Evolutionary conservation across 2,329 filamentous ascomycete genomes (phyloP), one percentile per base, ranked within the genome.

Genomic region (Neoascochyta sp.): DNA sequence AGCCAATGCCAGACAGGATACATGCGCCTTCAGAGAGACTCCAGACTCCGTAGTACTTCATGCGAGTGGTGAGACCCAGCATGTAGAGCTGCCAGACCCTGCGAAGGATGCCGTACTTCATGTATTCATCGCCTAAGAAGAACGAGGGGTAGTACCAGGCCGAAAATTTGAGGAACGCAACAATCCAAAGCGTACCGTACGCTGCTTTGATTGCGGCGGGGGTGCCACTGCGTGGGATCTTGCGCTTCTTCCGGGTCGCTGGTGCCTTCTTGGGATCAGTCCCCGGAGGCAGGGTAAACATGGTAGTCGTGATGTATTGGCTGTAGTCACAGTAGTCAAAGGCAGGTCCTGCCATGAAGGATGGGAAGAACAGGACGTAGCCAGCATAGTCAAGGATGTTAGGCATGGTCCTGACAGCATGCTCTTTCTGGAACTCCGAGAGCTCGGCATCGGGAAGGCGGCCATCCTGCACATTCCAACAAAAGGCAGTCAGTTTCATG

Each of bases 31-130:
- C 92, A 0, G 90, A 89, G 47, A 98, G 66, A 21, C 79, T 81
- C 92, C 92, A 98, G 4, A 95, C 88, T 19, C 88, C 92, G 53
- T 98, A 98, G 67, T 95, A 98, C 67, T 98, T 98, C 52, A 86
- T 78, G 13, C 92, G 80, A 4, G 83, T 74, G 1, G 85, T 83
- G 24, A 96, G 73, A 31, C 82, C 86, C 28, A 95, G 75, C 75
- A 93, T 83, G 60, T 96, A 81, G 35, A 96, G 68, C 39, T 83
- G 73, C 70, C 82, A 88, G 22, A 95, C 68, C 24, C 90, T 80
- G 32, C 77, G 77, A 21, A 82, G 49, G 54, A 96, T 78, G 21
- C 75, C 73, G 54, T 84, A 81, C 4, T 74, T 65, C 64, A 81
- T 66, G 63, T 78, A 94, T 3, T 73, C 64, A 29, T 83, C 74